Percentiles rank a stretch among this genome's conserved stretches.
phyloP scores from a whole-genome alignment of 2,329 filamentous ascomycete species.

The Ciborinia camelliae region DNA sequence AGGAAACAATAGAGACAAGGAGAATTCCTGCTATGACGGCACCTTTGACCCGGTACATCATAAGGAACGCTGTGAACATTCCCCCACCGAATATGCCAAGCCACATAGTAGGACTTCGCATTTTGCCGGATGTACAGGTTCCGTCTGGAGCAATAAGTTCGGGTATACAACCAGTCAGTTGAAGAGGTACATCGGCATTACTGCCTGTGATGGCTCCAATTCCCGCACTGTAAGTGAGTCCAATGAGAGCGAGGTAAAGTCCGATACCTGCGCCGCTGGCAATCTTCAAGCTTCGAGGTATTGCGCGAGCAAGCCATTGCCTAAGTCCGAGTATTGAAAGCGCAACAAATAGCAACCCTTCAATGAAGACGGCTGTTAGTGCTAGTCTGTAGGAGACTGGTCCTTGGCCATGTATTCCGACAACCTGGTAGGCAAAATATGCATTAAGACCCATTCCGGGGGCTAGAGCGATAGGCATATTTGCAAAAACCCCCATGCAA shows the following conservation, averaged over 20 bases:
- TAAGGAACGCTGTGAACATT: slow-evolving; percentile 72
- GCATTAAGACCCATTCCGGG: slow-evolving; percentile 82
- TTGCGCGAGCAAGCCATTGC: slow-evolving; percentile 82
- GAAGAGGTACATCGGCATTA: slow-evolving; percentile 66
- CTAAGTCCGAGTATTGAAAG: slow-evolving; percentile 77
- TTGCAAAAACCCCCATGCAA: slow-evolving; percentile 78
- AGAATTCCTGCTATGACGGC: slow-evolving; percentile 81
- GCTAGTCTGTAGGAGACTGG: slow-evolving; percentile 71
- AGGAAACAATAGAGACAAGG: slow-evolving; percentile 83
- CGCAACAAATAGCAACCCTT: slow-evolving; percentile 80
- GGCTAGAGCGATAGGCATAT: slow-evolving; percentile 67
- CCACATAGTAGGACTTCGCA: slow-evolving; percentile 83
- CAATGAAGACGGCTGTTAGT: slow-evolving; percentile 82
- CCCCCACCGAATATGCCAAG: slow-evolving; percentile 85
- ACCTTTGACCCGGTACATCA: slow-evolving; percentile 84
- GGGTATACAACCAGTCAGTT: slow-evolving; percentile 59
- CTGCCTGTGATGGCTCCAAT: slow-evolving; percentile 74
- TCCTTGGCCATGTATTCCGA: slow-evolving; percentile 72
- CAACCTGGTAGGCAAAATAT: slow-evolving; percentile 76
- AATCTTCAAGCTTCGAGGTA: slow-evolving; percentile 81
- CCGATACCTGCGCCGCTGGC: slow-evolving; percentile 84
- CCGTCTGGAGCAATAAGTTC: slow-evolving; percentile 45
- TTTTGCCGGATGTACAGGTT: slow-evolving; percentile 65
- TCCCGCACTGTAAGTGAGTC: slow-evolving; percentile 75
- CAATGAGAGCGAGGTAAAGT: slow-evolving; percentile 68